These are phyloP conservation scores for Paxillus involutus DNA, from an alignment of 768 basidiomycete species.

Conservation along the genomic window DNA sequence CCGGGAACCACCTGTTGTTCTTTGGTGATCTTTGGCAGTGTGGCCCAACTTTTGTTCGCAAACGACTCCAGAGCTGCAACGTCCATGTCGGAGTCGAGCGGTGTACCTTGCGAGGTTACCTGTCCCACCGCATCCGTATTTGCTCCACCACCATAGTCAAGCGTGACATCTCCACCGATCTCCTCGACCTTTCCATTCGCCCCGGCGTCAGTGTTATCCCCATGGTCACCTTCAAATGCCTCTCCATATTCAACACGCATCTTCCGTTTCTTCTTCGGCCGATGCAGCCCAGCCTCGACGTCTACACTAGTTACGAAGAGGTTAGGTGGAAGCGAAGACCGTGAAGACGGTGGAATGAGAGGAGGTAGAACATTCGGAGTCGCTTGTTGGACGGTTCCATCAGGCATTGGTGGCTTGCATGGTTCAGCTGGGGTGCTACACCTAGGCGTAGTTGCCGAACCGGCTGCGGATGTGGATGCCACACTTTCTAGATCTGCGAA, in stretches of 20 bases:
- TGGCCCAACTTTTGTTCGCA: constrained; percentile 17
- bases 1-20: constrained; percentile 30
- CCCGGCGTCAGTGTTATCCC: not conserved
- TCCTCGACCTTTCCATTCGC: not conserved
- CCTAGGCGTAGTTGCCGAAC: not conserved
- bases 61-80: constrained; percentile 8
- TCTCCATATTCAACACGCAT: constrained; percentile 35
- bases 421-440: constrained; percentile 5
- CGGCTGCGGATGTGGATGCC: not conserved
- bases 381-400: not conserved
- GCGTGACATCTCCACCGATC: not conserved
- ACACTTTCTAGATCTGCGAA: constrained; percentile 35
- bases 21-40: constrained; percentile 21
- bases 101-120: not conserved
- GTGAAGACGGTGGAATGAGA: constrained; percentile 65
- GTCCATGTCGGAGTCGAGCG: constrained; percentile 1
- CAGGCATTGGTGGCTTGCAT: not conserved
- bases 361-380: constrained; percentile 26
- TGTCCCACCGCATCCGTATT: not conserved
- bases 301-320: constrained; percentile 74
- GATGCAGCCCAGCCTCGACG: constrained; percentile 48
- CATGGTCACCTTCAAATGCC: constrained; percentile 11
- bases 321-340: constrained; percentile 54
- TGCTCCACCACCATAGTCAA: constrained; percentile 12
- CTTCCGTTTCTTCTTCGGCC: constrained; percentile 37